Percentiles rank a stretch among this genome's conserved stretches.
Conservation (phyloP, 345 rosid genomes). For the Populus tremula region DNA sequence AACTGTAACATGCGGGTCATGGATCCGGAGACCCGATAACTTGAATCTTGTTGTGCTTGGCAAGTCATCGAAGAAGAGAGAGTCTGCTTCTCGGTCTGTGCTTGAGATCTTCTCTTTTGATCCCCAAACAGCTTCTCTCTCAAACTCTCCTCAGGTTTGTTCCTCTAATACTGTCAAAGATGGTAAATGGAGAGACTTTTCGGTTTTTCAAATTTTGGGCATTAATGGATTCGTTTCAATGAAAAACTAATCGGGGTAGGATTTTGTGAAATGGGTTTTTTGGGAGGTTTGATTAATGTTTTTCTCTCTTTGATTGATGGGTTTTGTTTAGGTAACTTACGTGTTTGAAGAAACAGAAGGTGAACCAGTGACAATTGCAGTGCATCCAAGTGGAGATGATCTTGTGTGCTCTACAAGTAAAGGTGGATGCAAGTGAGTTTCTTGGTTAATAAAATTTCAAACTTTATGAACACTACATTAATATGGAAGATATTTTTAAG, state of each 20-base stretch:
- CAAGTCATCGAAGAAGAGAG: conserved; percentile 42
- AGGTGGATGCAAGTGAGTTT: conserved; percentile 82
- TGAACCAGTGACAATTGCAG: conserved; percentile 58
- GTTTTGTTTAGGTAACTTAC: conserved; percentile 45
- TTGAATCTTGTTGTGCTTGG: conserved; percentile 59
- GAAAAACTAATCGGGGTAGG: background rate
- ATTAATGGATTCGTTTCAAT: background rate
- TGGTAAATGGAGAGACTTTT: background rate
- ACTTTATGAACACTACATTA: background rate
- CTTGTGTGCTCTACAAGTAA: conserved; percentile 75
- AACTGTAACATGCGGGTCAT: conserved; percentile 71
- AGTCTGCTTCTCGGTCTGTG: conserved; percentile 41
- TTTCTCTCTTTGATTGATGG: background rate
- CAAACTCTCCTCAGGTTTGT: conserved; percentile 69
- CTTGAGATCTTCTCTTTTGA: conserved; percentile 84
- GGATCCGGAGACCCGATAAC: conserved; percentile 89
- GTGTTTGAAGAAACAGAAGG: conserved; percentile 74
- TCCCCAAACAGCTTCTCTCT: conserved; percentile 55
- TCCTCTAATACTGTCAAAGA: background rate
- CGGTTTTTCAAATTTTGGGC: background rate
- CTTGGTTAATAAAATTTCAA: background rate
- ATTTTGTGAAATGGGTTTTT: background rate
- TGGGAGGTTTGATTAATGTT: too few species aligned
- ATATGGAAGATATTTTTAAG: background rate
- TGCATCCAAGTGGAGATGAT: conserved; percentile 82